phyloP scores from a whole-genome alignment of 495 filamentous ascomycete species.

The Letharia lupina region DNA sequence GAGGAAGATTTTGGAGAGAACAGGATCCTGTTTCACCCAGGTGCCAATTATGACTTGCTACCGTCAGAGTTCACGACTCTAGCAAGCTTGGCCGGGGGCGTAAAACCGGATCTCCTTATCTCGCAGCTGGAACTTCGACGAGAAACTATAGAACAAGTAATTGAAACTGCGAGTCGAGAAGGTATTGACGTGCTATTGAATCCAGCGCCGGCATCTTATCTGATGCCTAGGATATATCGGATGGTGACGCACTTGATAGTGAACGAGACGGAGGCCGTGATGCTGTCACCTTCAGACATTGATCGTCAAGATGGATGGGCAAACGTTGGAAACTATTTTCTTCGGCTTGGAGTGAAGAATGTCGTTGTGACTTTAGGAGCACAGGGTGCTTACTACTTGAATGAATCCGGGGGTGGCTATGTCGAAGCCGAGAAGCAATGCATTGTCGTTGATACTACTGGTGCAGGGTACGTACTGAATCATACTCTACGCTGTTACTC shows the following conservation, averaged over 20 bases:
- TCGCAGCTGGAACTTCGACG: slow-evolving; percentile 86
- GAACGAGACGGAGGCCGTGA: slow-evolving; percentile 80
- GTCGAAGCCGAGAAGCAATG: slow-evolving; percentile 48
- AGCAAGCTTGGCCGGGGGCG: slow-evolving; percentile 23
- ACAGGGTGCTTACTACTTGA: slow-evolving; percentile 55
- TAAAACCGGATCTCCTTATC: slow-evolving; percentile 56
- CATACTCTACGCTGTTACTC: too few relatives aligned
- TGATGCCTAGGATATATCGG: slow-evolving; percentile 46
- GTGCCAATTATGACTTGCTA: slow-evolving; percentile 58
- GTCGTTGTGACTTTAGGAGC: slow-evolving; percentile 75
- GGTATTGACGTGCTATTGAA: slow-evolving; percentile 57
- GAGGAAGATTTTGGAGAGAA: slow-evolving; percentile 71
- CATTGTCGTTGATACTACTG: slow-evolving; percentile 83
- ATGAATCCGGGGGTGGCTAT: slow-evolving; percentile 24
- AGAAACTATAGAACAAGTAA: slow-evolving; percentile 42
- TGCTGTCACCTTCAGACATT: slow-evolving; percentile 36
- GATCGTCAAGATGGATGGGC: slow-evolving; percentile 37
- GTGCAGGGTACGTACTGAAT: slow-evolving; percentile 47
- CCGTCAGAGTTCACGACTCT: slow-evolving; percentile 30
- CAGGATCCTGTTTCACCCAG: slow-evolving; percentile 67
- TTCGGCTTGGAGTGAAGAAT: slow-evolving; percentile 59
- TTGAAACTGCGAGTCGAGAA: slow-evolving; percentile 25
- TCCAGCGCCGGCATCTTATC: slow-evolving; percentile 58
- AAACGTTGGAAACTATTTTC: slow-evolving; percentile 49
- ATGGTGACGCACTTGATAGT: slow-evolving; percentile 71